Evolutionary conservation across 2,329 filamentous ascomycete species (phyloP).

Genomic region (Ilyonectria robusta): DNA sequence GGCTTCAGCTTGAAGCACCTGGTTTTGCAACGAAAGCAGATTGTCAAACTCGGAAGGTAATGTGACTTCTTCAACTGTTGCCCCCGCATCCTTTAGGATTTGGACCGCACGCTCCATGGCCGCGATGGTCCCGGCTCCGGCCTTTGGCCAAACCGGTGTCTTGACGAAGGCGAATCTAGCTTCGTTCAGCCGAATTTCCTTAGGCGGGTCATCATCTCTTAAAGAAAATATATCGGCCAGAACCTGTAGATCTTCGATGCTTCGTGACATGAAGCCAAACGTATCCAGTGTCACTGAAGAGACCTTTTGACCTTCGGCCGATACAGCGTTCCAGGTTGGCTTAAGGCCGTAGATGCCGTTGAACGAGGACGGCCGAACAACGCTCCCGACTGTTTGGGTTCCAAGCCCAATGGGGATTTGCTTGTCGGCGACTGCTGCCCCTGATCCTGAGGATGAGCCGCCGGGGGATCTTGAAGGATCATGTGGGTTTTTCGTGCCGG

Average conservation of each 20-base stretch:
- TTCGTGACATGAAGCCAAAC: slow-evolving; percentile 71
- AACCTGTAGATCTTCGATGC: slow-evolving; percentile 70
- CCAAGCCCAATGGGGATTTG: slow-evolving; percentile 73
- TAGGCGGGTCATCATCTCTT: slow-evolving; percentile 61
- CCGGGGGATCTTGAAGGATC: slow-evolving; percentile 74
- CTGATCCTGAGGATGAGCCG: slow-evolving; percentile 77
- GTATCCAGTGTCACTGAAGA: slow-evolving; percentile 74
- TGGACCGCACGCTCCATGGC: slow-evolving; percentile 55
- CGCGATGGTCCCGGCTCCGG: slow-evolving; percentile 54
- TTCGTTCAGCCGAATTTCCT: slow-evolving; percentile 53
- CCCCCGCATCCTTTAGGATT: slow-evolving; percentile 59
- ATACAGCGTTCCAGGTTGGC: slow-evolving; percentile 75
- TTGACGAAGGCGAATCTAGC: slow-evolving; percentile 66
- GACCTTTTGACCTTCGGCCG: slow-evolving; percentile 72
- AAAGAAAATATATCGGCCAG: slow-evolving; percentile 69
- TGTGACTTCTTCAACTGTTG: slow-evolving; percentile 65
- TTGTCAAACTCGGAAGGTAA: slow-evolving; percentile 61
- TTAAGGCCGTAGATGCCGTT: slow-evolving; percentile 77
- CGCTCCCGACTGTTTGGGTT: slow-evolving; percentile 77
- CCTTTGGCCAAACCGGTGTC: slow-evolving; percentile 63
- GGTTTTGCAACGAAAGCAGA: slow-evolving; percentile 56
- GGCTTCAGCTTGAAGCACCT: slow-evolving; percentile 66
- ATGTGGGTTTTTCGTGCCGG: slow-evolving; percentile 72
- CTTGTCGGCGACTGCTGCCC: slow-evolving; percentile 75
- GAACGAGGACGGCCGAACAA: slow-evolving; percentile 74